Evolutionary conservation across 768 basidiomycete species (phyloP), one percentile per base, ranked within the genome.

Genomic region (Coprinopsis marcescibilis): DNA sequence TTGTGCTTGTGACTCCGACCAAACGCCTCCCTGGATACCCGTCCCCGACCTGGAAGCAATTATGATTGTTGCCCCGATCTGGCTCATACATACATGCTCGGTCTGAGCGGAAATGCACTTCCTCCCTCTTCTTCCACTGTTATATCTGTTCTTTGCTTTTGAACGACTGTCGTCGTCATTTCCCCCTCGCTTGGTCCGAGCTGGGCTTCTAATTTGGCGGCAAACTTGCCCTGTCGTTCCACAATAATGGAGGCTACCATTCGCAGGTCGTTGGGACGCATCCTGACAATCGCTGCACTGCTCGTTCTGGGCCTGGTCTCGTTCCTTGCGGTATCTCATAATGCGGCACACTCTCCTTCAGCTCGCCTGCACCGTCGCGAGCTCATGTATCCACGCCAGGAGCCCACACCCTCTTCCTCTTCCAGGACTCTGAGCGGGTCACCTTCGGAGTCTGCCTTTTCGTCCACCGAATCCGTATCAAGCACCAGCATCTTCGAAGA

Each of bases 181-280:
- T 8, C 14, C 19, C 26, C 27, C 30, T 43, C 27, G 24, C 41
- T 19, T 10, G 41, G 26, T 19, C 41, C 41, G 41, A 43, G 41
- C 41, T 15, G n/a, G 19, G 17, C 35, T 10, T 6, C 39, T 23
- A 21, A 11, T 17, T 15, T 40, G 39, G 39, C 23, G 12, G 21
- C 23, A 40, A 24, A 11, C 23, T 17, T 20, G 19, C 23, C 6
- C 12, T 40, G 4, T 20, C 25, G 8, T 17, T 8, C 8, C 19
- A 4, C 25, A 27, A 43, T 4, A 6, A 41, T 36, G 49, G 43
- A 24, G 20, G 34, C 41, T 25, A 34, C 48, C 42, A 41, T 23
- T 42, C 30, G 35, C 42, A 43, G 37, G 42, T 20, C 45, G 30
- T 45, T 21, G 6, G 39, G 45, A 27, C 48, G 41, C 26, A 15